Percentiles rank a stretch among this genome's conserved stretches.
phyloP scores from a whole-genome alignment of 148 eudicot species.

The Vaccinium myrtillus region DNA sequence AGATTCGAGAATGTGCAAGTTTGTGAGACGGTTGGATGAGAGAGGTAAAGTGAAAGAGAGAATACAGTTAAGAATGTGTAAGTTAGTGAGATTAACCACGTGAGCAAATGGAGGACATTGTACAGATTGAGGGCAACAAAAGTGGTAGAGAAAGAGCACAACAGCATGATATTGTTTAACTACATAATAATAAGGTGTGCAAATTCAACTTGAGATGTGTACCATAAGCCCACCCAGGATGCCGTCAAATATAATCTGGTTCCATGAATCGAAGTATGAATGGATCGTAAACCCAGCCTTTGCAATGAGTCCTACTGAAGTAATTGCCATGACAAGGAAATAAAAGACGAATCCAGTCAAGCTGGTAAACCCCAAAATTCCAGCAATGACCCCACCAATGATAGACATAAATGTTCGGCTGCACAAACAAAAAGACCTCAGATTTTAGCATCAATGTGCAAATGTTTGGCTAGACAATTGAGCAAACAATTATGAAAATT shows the following conservation, averaged over 20 bases:
- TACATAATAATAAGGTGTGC: background rate
- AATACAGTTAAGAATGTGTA: background rate
- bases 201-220: constrained; percentile 21
- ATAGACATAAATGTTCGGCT: constrained; percentile 96
- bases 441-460: background rate
- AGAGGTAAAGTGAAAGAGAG: background rate
- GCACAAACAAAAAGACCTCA: constrained; percentile 28
- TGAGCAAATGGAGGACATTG: background rate
- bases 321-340: constrained; percentile 79
- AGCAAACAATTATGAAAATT: background rate
- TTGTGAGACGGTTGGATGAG: background rate
- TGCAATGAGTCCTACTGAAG: constrained; percentile 78
- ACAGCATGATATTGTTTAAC: background rate
- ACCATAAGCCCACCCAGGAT: constrained; percentile 96
- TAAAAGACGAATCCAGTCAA: constrained; percentile 82
- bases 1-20: too few relatives aligned
- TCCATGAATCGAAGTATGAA: constrained; percentile 91
- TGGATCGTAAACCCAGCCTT: constrained; percentile 79
- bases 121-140: background rate
- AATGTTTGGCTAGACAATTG: background rate
- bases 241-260: constrained; percentile 76
- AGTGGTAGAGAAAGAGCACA: background rate
- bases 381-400: constrained; percentile 87
- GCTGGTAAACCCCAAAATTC: constrained; percentile 64
- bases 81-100: background rate